Base-by-base conservation (phyloP, 495 filamentous ascomycete species). In the Hypoxylon rickii region DNA sequence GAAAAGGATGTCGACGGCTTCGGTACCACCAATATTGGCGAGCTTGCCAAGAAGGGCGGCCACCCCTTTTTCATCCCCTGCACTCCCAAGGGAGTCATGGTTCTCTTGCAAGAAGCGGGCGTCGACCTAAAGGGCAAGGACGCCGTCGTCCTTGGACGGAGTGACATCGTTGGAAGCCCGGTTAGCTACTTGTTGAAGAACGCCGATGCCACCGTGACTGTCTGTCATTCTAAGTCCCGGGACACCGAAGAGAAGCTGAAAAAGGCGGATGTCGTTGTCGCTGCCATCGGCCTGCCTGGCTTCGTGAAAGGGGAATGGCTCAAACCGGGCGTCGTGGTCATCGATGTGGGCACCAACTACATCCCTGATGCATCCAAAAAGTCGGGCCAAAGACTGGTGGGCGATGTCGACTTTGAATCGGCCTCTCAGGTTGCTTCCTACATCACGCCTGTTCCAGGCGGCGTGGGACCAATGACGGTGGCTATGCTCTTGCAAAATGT, bases 1-100 rank as follows among this genome's bases (percentile, higher is more conserved):
- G 88, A 90, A 74, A 98, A 98, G 75, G 94, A 97, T 81, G 94
- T 98, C 21, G 94, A 98, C 77, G 94, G 94, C 51, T 98, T 98
- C 70, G 93, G 95, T 33, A 85, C 89, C 21, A 78, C 82, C 57
- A 97, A 96, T 72, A 96, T 97, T 64, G 94, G 94, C 45, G 92
- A 97, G 69, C 81, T 98, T 58, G 92, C 95, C 48, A 97, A 97
- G 80, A 86, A 90, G 54, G 90, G 94, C 34, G 93, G 92, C 13
- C 79, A 79, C 41, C 95, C 94, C 16, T 79, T 89, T 29, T 98
- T 97, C 71, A 82, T 84, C 46, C 94, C 94, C 33, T 98, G 94
- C 77, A 98, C 94, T 1, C 95, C 94, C 7, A 91, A 96, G 75
- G 94, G 94, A 55, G 89, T 97, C 51, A 97, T 97, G 91, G 89